Conservation (phyloP, 1,284 basidiomycete genomes). For the Naganishia albida region DNA sequence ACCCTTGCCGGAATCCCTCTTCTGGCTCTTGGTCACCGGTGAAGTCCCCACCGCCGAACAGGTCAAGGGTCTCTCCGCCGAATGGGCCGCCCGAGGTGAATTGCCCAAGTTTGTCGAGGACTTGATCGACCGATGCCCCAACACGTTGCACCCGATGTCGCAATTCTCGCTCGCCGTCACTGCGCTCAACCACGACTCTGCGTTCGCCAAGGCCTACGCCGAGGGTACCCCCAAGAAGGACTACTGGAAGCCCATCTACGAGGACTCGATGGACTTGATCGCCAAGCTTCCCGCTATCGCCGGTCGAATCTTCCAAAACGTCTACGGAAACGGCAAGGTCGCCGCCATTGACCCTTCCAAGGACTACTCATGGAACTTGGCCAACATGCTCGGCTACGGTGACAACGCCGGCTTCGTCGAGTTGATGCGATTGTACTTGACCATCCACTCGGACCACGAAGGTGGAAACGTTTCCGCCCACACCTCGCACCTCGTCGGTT, state of each 20-base stretch:
- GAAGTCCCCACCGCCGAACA: constrained; percentile 88
- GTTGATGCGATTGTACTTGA: constrained; percentile 93
- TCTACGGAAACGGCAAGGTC: constrained; percentile 81
- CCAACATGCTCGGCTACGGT: constrained; percentile 88
- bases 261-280: constrained; percentile 97
- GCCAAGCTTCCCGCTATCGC: constrained; percentile 97
- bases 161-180: constrained; percentile 94
- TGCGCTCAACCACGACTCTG: constrained; percentile 96
- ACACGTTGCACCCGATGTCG: constrained; percentile 93
- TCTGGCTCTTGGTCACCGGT: constrained; percentile 93
- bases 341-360: constrained; percentile 82
- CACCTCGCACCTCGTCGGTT: constrained; percentile 93
- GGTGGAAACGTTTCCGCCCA: constrained; percentile 98
- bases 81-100: constrained; percentile 86
- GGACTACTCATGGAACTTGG: constrained; percentile 93
- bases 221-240: constrained; percentile 92
- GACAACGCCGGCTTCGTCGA: constrained; percentile 88
- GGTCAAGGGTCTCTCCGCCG: constrained; percentile 77
- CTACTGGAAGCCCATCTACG: constrained; percentile 94
- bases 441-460: constrained; percentile 98
- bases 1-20: constrained; percentile 89
- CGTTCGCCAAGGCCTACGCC: constrained; percentile 93
- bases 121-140: constrained; percentile 87
- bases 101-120: constrained; percentile 92
- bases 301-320: constrained; percentile 94